Evolutionary conservation across 805 yeast genomes (phyloP), one percentile per base, ranked within the genome.

Genomic region (Saccharomycopsis capsularis): DNA sequence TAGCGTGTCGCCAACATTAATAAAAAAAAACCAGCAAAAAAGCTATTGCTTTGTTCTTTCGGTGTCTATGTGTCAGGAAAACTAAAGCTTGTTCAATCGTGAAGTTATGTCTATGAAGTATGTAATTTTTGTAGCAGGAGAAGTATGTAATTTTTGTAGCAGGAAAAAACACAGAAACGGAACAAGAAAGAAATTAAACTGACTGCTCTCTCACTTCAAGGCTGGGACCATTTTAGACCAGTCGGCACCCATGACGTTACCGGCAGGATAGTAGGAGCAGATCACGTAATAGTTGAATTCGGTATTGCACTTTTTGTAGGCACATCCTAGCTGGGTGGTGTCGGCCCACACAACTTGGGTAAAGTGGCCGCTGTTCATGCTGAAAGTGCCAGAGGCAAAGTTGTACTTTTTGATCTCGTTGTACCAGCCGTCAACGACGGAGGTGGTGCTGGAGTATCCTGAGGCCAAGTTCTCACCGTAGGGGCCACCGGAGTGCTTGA

Each of bases 381-480:
- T 22, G 40, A 70, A 58, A 2, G 65, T 68, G 34, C 81, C 78
- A 55, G 66, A 68, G 24, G 71, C 60, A 65, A 72, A 79, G 60
- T 74, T 22, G 68, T 82, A 84, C 4, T 60, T 44, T 40, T 58
- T 49, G 47, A 79, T 73, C 63, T 85, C 95, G 54, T 74, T 68
- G 68, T 84, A 86, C 93, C 95, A 86, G 2, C 86, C 90, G 25
- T 71, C 71, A 11, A 82, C 79, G 2, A 86, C 84, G 2, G 75
- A 81, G 24, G 60, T 60, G 16, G 46, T 45, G 3, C 77, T 64
- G 43, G 67, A 58, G 60, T 70, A 82, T 24, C 95, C 95, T 36
- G 79, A 70, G n/a, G 93, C 95, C 51, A 85, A 70, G 67, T 85
- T 85, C 63, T 85, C 95, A 48, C 95, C 95, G 63, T 79, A 81